Evolutionary conservation across 345 rosid species (phyloP).

Genomic region (Salix caprea): DNA sequence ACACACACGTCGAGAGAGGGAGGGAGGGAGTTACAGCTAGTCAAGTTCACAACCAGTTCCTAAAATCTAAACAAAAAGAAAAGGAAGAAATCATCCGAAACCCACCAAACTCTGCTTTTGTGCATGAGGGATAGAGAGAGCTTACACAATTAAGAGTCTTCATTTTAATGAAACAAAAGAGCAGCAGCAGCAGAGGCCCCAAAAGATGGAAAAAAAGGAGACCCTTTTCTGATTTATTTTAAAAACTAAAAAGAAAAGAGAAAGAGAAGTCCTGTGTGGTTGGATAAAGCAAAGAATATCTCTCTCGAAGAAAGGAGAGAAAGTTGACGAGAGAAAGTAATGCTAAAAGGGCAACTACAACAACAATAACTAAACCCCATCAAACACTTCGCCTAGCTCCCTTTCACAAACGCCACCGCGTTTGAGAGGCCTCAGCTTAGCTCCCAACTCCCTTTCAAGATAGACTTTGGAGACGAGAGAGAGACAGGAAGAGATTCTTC

Average conservation of each 20-base stretch:
- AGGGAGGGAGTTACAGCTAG: not conserved
- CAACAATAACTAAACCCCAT: not conserved
- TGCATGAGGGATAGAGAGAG: not conserved
- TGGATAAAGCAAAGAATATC: conserved; percentile 28
- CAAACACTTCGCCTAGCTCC: not conserved
- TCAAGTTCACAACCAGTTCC: conserved; percentile 7
- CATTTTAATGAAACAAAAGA: conserved; percentile 21
- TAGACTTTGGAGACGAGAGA: no score
- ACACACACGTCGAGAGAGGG: not conserved
- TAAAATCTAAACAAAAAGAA: not conserved
- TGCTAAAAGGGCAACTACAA: not conserved
- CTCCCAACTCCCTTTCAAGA: no score
- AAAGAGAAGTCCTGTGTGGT: conserved; percentile 2
- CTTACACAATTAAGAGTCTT: conserved; percentile 37
- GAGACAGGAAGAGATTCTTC: no score
- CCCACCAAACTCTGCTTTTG: not conserved
- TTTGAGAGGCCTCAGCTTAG: not conserved
- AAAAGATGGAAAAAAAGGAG: not conserved
- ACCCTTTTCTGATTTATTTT: not conserved
- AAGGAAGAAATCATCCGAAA: not conserved
- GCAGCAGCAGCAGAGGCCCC: not conserved
- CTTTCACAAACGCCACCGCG: not conserved
- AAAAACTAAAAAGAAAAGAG: not conserved
- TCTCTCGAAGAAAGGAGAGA: not conserved
- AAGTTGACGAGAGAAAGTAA: conserved; percentile 14